Evolutionary conservation across 495 filamentous ascomycete species (phyloP), one percentile per base, ranked within the genome.

Genomic region (Aspergillus campestris): DNA sequence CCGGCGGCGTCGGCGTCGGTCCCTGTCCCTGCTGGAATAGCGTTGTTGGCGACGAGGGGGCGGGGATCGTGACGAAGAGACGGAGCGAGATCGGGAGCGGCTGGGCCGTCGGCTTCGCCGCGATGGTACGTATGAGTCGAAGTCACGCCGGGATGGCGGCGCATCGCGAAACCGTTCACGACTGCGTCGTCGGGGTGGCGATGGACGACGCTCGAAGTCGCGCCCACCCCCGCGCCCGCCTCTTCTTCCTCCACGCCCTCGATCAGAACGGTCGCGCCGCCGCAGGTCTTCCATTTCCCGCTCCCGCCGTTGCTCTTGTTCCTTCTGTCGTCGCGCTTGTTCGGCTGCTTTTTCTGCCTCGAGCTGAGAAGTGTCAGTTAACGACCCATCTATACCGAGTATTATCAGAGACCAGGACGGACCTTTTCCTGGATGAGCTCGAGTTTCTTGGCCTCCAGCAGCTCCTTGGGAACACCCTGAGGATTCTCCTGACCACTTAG

Each of bases 381-480:
- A 43, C 31, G 34, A 10, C n/a, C 7, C 15, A 8, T 13, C 15
- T 47, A 3, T 15, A 15, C 41, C 18, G 10, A 27, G 28, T 3
- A 12, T 9, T 7, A 35, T 13, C 27, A 38, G 24, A 11, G 18
- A 13, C 12, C 6, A 31, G 13, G 24, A 42, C 52, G 15, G 64
- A 92, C 92, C 82, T 94, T 94, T 55, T 95, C 87, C 62, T 95
- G 87, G 31, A 90, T 84, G 32, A 98, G 71, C 59, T 97, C 92
- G 14, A 85, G 69, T 66, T 96, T 98, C 73, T 98, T 98, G 4
- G 90, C 88, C 59, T 97, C 94, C 6, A 98, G 61, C 30, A 98
- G 71, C 65, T 97, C 91, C 60, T 94, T 89, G 0, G 92, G 92
- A 32, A 99, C 87, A 37, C 91, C 91, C 61, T 90, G 85, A 1